phyloP scores from a whole-genome alignment of 2,329 filamentous ascomycete genomes.

The Fusarium tricinctum region DNA sequence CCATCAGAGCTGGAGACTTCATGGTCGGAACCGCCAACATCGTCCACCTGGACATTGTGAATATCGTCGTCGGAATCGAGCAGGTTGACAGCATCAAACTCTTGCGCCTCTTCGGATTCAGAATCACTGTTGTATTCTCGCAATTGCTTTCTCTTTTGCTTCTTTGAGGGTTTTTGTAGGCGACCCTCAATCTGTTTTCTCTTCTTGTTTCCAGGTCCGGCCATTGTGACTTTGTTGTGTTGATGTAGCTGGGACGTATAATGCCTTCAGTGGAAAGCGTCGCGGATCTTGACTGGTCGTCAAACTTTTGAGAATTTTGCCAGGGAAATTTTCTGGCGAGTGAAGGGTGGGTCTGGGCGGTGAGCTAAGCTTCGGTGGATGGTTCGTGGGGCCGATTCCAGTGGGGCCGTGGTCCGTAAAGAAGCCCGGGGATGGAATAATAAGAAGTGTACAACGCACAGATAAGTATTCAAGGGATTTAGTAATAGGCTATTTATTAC shows the following conservation, averaged over 20 bases:
- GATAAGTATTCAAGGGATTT: neutral
- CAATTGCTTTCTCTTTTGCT: conserved; percentile 63
- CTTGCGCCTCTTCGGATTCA: conserved; percentile 59
- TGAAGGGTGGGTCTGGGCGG: conserved; percentile 47
- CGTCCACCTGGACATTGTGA: conserved; percentile 66
- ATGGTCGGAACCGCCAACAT: conserved; percentile 59
- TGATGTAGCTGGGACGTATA: conserved; percentile 21
- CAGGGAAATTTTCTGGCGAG: conserved; percentile 47
- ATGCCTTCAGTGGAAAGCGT: conserved; percentile 29
- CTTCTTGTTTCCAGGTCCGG: conserved; percentile 54
- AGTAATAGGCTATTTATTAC: neutral
- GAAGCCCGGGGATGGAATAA: neutral
- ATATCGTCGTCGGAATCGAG: conserved; percentile 71
- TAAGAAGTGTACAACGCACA: neutral
- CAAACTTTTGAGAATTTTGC: conserved; percentile 51
- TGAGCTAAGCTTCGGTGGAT: conserved; percentile 41
- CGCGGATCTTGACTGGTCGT: conserved; percentile 35
- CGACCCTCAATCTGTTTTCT: conserved; percentile 53
- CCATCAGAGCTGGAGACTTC: conserved; percentile 57
- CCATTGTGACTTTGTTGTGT: conserved; percentile 50
- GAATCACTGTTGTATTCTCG: conserved; percentile 67
- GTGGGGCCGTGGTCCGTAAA: conserved; percentile 26
- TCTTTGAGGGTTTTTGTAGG: conserved; percentile 63
- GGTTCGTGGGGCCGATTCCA: conserved; percentile 16
- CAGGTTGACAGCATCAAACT: conserved; percentile 66